Conservation (phyloP, 2,329 filamentous ascomycete genomes). For the Diplodia intermedia region DNA sequence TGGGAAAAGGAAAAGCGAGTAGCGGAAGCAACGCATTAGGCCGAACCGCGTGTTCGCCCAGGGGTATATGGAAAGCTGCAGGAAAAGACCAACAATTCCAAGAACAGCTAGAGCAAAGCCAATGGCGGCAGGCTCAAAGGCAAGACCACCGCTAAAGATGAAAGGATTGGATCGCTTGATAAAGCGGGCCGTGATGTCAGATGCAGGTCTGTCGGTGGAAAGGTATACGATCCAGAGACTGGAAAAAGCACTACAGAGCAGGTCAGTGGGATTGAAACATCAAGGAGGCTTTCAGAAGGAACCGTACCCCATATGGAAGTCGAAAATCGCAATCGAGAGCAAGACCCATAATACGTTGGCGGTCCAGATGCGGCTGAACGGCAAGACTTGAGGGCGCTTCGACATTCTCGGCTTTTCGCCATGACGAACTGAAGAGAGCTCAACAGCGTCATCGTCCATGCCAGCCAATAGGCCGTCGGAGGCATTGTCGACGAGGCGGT, state of each 20-base stretch:
- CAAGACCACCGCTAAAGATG: constrained; percentile 74
- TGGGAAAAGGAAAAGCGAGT: constrained; percentile 74
- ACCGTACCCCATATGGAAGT: constrained; percentile 67
- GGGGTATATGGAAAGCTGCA: constrained; percentile 77
- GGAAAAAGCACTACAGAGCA: constrained; percentile 65
- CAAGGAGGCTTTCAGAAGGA: not conserved
- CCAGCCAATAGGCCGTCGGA: constrained; percentile 36
- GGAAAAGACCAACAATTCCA: constrained; percentile 74
- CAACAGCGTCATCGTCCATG: constrained; percentile 41
- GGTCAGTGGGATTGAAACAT: constrained; percentile 1
- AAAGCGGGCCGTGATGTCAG: constrained; percentile 39
- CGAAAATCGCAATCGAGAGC: constrained; percentile 70
- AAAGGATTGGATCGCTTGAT: constrained; percentile 46
- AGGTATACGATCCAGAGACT: constrained; percentile 79
- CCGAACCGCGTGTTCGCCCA: constrained; percentile 70
- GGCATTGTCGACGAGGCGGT: constrained; percentile 28
- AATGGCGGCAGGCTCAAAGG: constrained; percentile 73
- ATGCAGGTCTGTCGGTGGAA: constrained; percentile 67
- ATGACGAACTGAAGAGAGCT: constrained; percentile 42
- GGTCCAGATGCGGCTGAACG: constrained; percentile 61
- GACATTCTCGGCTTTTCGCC: constrained; percentile 40
- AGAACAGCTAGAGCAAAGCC: constrained; percentile 81
- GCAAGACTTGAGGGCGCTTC: constrained; percentile 51
- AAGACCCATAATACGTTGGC: constrained; percentile 64
- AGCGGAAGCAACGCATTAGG: constrained; percentile 70